phyloP scores from a whole-genome alignment of 805 yeast genomes.

The Torulaspora indica region DNA sequence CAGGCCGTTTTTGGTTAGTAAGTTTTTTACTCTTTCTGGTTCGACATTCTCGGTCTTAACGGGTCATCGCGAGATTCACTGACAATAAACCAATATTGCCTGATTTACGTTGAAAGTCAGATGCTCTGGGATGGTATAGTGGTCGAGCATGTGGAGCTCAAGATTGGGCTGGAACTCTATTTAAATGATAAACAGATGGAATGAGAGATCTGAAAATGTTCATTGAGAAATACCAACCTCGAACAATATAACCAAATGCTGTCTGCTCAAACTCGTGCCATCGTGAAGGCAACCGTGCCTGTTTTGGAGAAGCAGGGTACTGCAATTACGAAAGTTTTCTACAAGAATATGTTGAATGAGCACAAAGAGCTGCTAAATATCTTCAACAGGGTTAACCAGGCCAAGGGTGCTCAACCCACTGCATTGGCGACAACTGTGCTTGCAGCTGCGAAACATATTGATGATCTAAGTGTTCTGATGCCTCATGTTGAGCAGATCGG shows the following conservation, averaged over 20 bases:
- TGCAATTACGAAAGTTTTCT: slow-evolving; percentile 50
- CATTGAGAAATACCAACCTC: neutral
- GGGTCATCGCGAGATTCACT: neutral
- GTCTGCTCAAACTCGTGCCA: slow-evolving; percentile 34
- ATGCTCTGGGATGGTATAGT: neutral
- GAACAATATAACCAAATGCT: slow-evolving; percentile 20
- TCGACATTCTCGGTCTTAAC: neutral
- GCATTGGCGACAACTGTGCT: slow-evolving; percentile 59
- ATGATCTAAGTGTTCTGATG: slow-evolving; percentile 49
- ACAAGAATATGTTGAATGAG: slow-evolving; percentile 48
- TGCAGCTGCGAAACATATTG: slow-evolving; percentile 58
- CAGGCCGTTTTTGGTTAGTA: slow-evolving; percentile 5
- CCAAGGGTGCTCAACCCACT: slow-evolving; percentile 51
- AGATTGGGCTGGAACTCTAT: neutral
- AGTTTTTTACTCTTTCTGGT: neutral
- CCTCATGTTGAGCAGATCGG: slow-evolving; percentile 56
- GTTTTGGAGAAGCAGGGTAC: slow-evolving; percentile 53
- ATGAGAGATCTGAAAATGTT: neutral
- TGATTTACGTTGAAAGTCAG: neutral
- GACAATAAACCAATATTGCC: neutral
- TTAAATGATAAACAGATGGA: neutral
- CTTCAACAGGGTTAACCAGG: slow-evolving; percentile 59
- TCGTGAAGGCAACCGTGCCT: slow-evolving; percentile 50
- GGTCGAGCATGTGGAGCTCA: neutral
- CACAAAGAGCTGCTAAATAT: slow-evolving; percentile 52